Evolutionary conservation across 495 filamentous ascomycete species (phyloP).

Genomic region (Xylaria flabelliformis): DNA sequence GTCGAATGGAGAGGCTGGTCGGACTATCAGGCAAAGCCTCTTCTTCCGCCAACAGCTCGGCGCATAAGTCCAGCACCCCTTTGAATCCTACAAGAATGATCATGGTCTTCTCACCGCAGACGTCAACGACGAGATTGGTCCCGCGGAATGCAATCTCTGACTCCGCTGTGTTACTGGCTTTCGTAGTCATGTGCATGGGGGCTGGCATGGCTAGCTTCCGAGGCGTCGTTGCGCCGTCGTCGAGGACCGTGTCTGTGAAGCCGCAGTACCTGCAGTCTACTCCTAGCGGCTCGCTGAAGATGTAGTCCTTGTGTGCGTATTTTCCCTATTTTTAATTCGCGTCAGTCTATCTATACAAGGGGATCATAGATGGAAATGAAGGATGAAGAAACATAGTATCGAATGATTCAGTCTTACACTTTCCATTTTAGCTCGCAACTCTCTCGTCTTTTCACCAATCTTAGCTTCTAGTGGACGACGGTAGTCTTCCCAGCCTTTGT

Average conservation of each 20-base stretch:
- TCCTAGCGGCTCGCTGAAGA: neutral
- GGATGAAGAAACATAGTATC: neutral
- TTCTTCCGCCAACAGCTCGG: neutral
- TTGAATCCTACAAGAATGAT: slow-evolving; percentile 25
- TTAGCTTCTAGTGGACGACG: slow-evolving; percentile 29
- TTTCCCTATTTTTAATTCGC: neutral
- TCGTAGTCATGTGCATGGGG: slow-evolving; percentile 31
- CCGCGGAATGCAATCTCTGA: slow-evolving; percentile 30
- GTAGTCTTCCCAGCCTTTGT: slow-evolving; percentile 27
- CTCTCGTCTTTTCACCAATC: neutral
- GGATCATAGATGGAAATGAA: neutral
- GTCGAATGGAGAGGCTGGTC: neutral
- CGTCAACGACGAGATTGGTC: slow-evolving; percentile 31
- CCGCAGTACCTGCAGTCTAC: slow-evolving; percentile 37
- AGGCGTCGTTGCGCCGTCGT: slow-evolving; percentile 17
- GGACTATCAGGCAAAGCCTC: slow-evolving; percentile 12
- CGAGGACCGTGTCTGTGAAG: slow-evolving; percentile 29
- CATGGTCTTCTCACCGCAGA: slow-evolving; percentile 22
- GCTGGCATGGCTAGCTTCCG: slow-evolving; percentile 35
- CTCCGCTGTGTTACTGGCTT: slow-evolving; percentile 5
- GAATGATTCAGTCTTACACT: neutral
- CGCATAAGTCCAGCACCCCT: slow-evolving; percentile 13
- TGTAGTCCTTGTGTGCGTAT: neutral
- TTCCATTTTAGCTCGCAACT: neutral
- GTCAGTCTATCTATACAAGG: neutral